Conservation (phyloP, 495 filamentous ascomycete species). For the Xylaria curta region DNA sequence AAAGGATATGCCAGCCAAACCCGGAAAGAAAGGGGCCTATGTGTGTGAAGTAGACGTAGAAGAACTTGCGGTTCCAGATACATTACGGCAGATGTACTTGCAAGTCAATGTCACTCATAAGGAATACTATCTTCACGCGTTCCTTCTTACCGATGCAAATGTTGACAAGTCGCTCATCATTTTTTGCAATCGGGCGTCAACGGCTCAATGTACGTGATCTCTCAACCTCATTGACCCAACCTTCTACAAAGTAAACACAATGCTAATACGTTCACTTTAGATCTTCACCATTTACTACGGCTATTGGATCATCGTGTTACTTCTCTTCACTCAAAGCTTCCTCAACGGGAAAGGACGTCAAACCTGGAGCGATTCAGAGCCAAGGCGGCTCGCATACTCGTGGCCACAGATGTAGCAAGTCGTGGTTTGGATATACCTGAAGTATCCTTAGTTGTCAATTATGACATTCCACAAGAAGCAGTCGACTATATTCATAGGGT, state of each 20-base stretch:
- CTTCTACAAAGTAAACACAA: neutral
- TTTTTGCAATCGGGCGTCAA: slow-evolving; percentile 91
- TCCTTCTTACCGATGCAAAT: slow-evolving; percentile 82
- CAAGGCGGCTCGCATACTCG: slow-evolving; percentile 84
- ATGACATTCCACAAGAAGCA: slow-evolving; percentile 91
- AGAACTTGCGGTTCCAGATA: slow-evolving; percentile 74
- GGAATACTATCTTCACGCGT: slow-evolving; percentile 90
- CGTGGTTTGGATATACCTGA: slow-evolving; percentile 95
- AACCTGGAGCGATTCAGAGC: slow-evolving; percentile 93
- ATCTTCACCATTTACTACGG: slow-evolving; percentile 84
- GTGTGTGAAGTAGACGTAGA: slow-evolving; percentile 87
- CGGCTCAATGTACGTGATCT: slow-evolving; percentile 65
- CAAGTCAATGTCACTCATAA: slow-evolving; percentile 87
- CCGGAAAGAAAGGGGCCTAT: slow-evolving; percentile 76
- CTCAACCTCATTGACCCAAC: slow-evolving; percentile 19
- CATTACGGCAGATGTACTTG: slow-evolving; percentile 82
- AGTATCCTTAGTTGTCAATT: slow-evolving; percentile 90
- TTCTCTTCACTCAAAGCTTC: slow-evolving; percentile 82
- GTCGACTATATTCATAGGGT: slow-evolving; percentile 98
- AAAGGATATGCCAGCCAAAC: slow-evolving; percentile 72
- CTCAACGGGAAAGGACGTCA: slow-evolving; percentile 79
- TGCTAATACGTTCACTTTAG: slow-evolving; percentile 19
- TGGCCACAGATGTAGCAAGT: slow-evolving; percentile 96
- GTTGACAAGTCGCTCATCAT: slow-evolving; percentile 78
- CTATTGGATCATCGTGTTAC: slow-evolving; percentile 89